phyloP scores from a whole-genome alignment of 305 asterid genomes.

The Fraxinus nigra region DNA sequence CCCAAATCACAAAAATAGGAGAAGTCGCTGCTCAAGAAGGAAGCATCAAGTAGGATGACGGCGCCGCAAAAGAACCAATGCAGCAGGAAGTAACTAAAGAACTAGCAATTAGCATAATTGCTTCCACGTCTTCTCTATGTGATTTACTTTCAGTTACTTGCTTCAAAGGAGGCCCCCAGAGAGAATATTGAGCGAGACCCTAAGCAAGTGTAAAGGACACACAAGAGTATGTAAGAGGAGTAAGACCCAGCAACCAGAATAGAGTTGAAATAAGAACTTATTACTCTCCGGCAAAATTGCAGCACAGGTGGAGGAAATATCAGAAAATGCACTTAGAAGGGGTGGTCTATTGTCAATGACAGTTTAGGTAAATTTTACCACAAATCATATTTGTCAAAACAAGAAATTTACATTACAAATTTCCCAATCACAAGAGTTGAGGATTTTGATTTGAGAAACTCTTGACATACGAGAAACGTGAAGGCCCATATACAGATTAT shows the following conservation, averaged over 20 bases:
- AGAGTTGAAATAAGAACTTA: not conserved
- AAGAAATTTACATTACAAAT: not conserved
- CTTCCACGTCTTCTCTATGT: not conserved
- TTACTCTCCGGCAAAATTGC: not conserved
- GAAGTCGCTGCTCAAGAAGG: not conserved
- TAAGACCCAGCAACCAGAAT: not conserved
- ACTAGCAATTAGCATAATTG: not conserved
- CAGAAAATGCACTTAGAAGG: not conserved
- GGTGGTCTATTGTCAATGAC: not conserved
- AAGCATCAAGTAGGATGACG: not conserved
- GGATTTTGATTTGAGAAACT: not conserved
- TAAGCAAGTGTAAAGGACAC: not conserved
- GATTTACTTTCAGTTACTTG: not conserved
- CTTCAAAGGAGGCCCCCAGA: not conserved
- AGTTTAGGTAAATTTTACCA: not conserved
- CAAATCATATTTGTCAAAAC: not conserved
- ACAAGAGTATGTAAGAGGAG: not conserved
- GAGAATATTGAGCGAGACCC: not conserved
- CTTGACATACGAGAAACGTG: not conserved
- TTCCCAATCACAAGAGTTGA: not conserved
- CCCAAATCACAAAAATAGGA: not conserved
- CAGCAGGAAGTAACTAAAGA: not conserved
- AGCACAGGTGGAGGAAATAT: not conserved
- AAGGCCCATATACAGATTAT: not conserved
- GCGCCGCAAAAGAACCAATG: not conserved